Evolutionary conservation across 805 yeast species (phyloP), one percentile per base, ranked within the genome.

Genomic region (Debaryomyces castellii): DNA sequence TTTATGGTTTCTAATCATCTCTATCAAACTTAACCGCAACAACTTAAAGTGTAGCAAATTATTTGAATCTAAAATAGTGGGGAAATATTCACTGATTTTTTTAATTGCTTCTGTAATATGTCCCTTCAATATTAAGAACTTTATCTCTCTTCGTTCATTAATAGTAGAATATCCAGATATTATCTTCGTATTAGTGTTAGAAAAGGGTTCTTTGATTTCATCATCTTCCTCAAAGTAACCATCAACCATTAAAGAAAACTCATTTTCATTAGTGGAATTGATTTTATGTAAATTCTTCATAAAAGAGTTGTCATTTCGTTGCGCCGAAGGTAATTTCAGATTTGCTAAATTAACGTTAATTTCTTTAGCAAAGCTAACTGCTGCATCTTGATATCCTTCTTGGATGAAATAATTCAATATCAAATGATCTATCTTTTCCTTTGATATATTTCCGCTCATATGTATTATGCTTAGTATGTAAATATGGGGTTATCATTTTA

Each of bases 311-410:
- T 22, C 33, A n/a, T 33, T 17, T 17, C 22, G 8, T 10, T 24
- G 42, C 18, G 16, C 27, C n/a, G 10, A 9, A 14, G 22, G 32
- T 23, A 27, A 21, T 11, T 9, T 30, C 24, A 17, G 25, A 11
- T 33, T 23, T 14, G 21, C 14, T 28, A 47, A 40, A 9, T 36
- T 28, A 2, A 74, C 56, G 18, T 75, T 73, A 3, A 80, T 63
- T 52, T 87, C 94, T 44, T 69, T 67, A 3, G 89, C 77, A 67
- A 87, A 81, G 38, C 75, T 73, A 11, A 67, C 47, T 1, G 89
- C 86, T 0, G 95, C 83, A 11, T 81, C 76, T 48, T 82, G 83
- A 59, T 86, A 85, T 0, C 94, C 95, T 65, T 88, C 91, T 42
- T 81, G 80, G 11, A 89, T 79, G 49, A 89, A 77, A 63, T 86